Evolutionary conservation across 2,329 filamentous ascomycete species (phyloP), one percentile per base, ranked within the genome.

Genomic region (Fusarium gaditjirri): DNA sequence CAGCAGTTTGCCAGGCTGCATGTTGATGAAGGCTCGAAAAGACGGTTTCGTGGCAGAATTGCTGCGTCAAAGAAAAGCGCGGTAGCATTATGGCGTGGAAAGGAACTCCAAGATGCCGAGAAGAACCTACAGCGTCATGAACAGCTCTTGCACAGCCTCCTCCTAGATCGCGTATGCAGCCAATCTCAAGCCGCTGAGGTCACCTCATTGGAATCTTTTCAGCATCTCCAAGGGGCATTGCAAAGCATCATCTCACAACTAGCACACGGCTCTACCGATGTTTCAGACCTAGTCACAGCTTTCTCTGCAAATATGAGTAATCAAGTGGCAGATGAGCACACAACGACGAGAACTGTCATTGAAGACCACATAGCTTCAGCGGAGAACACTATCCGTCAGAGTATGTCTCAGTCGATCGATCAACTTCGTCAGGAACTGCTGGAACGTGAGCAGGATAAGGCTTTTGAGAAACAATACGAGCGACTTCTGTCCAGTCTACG

Each of bases 231-330:
- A 4, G n/a, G 1, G 2, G 3, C 17, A 7, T 27, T 55, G 5
- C 38, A 17, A 12, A 6, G 0, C 8, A 25, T 55, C 2, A 23
- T 55, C 2, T 25, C 38, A 4, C n/a, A 55, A 3, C n/a, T 55
- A 0, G 38, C 2, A 6, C 0, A 55, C 0, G 52, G 38, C 2
- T 21, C 27, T 2, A 55, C 39, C 0, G 16, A 11, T 0, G 17
- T 55, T 4, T 43, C 38, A 11, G 38, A 43, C 2, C 29, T 55
- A 8, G 2, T 31, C 6, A 4, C 7, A 9, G 12, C 25, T 10
- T 7, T 21, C 35, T 53, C 38, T 5, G 3, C 13, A 6, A 2
- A 11, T 0, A 21, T 42, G 2, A 16, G 12, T 5, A 2, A 21
- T 21, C 17, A 27, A 6, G 1, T 42, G 3, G n/a, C 2, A 1